Evolutionary conservation across 306 rosid genomes (phyloP).

Genomic region (Trifolium pratense): DNA sequence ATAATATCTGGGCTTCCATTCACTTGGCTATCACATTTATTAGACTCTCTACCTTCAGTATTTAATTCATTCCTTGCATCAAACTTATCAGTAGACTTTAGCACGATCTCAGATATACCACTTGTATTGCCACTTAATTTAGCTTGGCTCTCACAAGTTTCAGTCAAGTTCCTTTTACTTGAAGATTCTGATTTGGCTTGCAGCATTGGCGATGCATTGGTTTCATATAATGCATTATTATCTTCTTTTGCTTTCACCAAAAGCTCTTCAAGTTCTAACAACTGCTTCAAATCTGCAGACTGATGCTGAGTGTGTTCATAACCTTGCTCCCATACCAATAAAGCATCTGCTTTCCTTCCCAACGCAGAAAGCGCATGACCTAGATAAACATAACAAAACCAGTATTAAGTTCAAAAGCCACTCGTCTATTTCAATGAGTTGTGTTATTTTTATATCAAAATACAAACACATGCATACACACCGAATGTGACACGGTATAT

Average conservation of each 20-base stretch:
- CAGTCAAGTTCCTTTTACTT: conserved; percentile 42
- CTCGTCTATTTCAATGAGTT: neutral
- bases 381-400: conserved; percentile 40
- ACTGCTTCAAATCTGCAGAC: conserved; percentile 83
- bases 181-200: conserved; percentile 48
- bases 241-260: conserved; percentile 61
- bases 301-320: conserved; percentile 69
- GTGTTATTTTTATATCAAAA: neutral
- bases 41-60: conserved; percentile 51
- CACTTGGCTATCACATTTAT: conserved; percentile 50
- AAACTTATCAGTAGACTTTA: conserved; percentile 50
- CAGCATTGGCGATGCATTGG: conserved; percentile 39
- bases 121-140: conserved; percentile 47
- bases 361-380: conserved; percentile 76
- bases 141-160: conserved; percentile 43
- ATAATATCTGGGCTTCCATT: conserved; percentile 62
- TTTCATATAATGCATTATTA: conserved; percentile 40
- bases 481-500: neutral
- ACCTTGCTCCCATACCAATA: conserved; percentile 91
- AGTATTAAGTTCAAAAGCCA: conserved; percentile 30
- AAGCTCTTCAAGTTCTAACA: conserved; percentile 89
- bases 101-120: conserved; percentile 56
- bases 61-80: conserved; percentile 46
- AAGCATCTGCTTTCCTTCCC: conserved; percentile 86
- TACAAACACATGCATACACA: neutral